Base-by-base conservation (phyloP, 163 green algal genomes). In the Chloromonas sp. region DNA sequence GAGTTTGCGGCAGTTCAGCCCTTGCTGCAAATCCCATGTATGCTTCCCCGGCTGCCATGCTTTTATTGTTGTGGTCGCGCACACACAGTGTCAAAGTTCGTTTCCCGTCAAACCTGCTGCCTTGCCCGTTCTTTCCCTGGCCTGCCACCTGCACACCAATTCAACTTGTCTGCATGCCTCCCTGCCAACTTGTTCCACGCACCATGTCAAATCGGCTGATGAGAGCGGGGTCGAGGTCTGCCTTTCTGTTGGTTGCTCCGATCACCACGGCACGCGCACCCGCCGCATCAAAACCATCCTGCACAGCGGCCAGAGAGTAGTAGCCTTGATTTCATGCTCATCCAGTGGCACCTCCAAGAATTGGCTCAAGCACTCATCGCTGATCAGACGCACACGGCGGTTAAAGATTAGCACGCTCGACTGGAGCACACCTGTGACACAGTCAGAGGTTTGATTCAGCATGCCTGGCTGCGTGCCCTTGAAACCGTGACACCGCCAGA, bases 141-240 rank as follows among this genome's bases (percentile, higher is more conserved):
- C 1, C 80, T 8, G 3, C 61, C 66, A 15, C 1, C 2, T 78
- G 62, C 14, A 61, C 5, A 66, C 5, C 2, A 77, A n/a, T 3
- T 58, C 61, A 78, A 77, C 1, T 14, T 78, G 15, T 1, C 15
- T 13, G 3, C 61, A 77, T 59, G 62, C 1, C 0, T 15, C 61
- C 61, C 13, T 60, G 1, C 60, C 5, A 14, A 60, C 2, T 1
- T 74, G 13, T 58, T 60, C 1, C 60, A 14, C 80, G 14, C 71
- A 88, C 83, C 82, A 91, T 76, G 79, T 91, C 89, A 71, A 91
- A 94, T 60, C 94, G 87, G 61, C 86, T 95, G 60, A 95, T 91
- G 84, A 98, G 92, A 3, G 96, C 96, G 0, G 95, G 86, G 86
- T 99, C 95, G 14, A 99, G 86, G 90, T 98, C 96, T 11, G 82